A percentile compares a stretch with the other conserved stretches of the same genome.
Conservation (phyloP, 345 rosid genomes). For the Gossypioides kirkii region DNA sequence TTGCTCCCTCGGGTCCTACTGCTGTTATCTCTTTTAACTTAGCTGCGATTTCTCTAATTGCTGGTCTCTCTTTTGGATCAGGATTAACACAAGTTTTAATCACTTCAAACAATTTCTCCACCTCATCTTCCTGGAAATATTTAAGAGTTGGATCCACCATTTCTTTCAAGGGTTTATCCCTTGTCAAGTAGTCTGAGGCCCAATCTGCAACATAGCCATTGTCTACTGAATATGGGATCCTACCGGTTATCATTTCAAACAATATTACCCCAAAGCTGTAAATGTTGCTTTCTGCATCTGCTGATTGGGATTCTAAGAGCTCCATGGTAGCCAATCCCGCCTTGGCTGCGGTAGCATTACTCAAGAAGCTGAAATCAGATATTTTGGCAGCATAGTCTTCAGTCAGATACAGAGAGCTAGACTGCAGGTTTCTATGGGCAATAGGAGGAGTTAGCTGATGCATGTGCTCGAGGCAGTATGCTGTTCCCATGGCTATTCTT, state of each 20-base stretch:
- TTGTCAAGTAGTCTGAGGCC: constrained; percentile 36
- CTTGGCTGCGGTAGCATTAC: constrained; percentile 37
- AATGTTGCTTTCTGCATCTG: constrained; percentile 44
- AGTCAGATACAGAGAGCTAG: constrained; percentile 65
- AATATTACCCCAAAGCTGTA: constrained; percentile 64
- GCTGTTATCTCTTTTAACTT: constrained; percentile 66
- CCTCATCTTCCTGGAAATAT: constrained; percentile 46
- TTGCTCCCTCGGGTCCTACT: constrained; percentile 64
- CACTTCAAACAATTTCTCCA: constrained; percentile 51
- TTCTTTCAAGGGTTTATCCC: constrained; percentile 36
- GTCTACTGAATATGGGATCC: constrained; percentile 46
- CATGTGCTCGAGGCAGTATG: constrained; percentile 90
- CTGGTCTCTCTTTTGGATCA: constrained; percentile 48
- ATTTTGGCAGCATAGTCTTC: constrained; percentile 97
- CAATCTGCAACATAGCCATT: constrained; percentile 41
- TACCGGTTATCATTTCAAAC: constrained; percentile 73
- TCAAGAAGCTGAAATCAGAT: constrained; percentile 66
- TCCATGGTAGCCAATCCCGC: constrained; percentile 35
- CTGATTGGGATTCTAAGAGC: constrained; percentile 38
- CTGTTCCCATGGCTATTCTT: constrained; percentile 79
- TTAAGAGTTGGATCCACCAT: constrained; percentile 67
- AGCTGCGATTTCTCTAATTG: constrained; percentile 51
- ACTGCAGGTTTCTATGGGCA: constrained; percentile 48
- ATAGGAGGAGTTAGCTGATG: constrained; percentile 77
- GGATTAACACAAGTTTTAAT: constrained; percentile 60